Evolutionary conservation across 257 asterid species (phyloP).

Genomic region (Perilla frutescens): DNA sequence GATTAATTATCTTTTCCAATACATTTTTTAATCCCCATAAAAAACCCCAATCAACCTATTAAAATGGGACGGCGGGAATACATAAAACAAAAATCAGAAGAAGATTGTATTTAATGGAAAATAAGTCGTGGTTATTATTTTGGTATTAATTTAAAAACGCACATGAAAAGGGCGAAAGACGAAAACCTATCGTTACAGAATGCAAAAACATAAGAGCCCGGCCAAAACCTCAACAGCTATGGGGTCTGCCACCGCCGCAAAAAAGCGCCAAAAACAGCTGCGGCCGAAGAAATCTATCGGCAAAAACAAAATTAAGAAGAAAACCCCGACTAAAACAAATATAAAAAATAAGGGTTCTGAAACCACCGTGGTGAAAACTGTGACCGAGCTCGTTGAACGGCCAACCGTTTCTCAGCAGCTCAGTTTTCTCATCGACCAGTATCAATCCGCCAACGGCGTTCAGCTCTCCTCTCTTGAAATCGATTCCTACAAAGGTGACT

Average conservation of each 20-base stretch:
- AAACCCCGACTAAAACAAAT: conserved; percentile 23
- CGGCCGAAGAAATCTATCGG: conserved; percentile 42
- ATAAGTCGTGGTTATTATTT: too few relatives aligned
- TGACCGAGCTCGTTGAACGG: conserved; percentile 35
- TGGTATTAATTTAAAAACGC: too few relatives aligned
- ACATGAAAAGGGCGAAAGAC: neutral
- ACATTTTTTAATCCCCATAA: too few relatives aligned
- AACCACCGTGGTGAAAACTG: conserved; percentile 24
- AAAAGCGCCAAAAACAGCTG: conserved; percentile 39
- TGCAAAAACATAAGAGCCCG: neutral
- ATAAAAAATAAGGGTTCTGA: conserved; percentile 27
- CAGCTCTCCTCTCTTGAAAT: conserved; percentile 81
- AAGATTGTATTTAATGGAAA: too few relatives aligned
- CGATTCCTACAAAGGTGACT: conserved; percentile 73
- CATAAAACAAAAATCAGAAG: too few relatives aligned
- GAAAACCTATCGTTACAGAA: conserved; percentile 7
- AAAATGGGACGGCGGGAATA: too few relatives aligned
- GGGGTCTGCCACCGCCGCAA: conserved; percentile 38
- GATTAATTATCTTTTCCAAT: too few relatives aligned
- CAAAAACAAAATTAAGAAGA: conserved; percentile 33
- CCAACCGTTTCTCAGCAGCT: conserved; percentile 75
- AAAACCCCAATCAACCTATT: too few relatives aligned
- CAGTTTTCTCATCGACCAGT: conserved; percentile 63
- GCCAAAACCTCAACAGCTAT: conserved; percentile 2
- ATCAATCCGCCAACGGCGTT: conserved; percentile 63